phyloP scores from a whole-genome alignment of 306 rosid genomes.

The Dalbergia cochinchinensis region DNA sequence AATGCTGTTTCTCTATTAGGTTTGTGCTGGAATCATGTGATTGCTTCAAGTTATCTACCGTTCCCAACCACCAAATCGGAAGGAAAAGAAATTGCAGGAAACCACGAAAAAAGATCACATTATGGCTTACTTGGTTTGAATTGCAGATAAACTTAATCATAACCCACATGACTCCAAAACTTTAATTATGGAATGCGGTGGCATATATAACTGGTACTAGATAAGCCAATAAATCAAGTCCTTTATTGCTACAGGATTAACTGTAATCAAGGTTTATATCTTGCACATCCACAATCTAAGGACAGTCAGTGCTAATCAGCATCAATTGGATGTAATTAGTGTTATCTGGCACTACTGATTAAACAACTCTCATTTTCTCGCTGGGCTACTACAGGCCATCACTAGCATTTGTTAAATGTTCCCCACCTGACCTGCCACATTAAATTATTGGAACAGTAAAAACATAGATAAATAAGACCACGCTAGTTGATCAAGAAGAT shows the following conservation, averaged over 20 bases:
- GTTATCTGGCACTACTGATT: neutral
- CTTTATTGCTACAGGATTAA: conserved; percentile 36
- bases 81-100: conserved; percentile 5
- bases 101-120: conserved; percentile 13
- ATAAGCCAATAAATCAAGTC: conserved; percentile 26
- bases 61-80: conserved; percentile 75
- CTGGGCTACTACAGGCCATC: neutral
- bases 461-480: neutral
- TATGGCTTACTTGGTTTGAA: conserved; percentile 55
- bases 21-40: conserved; percentile 68
- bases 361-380: neutral
- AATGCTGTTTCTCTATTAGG: conserved; percentile 52
- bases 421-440: conserved; percentile 35
- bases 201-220: conserved; percentile 36
- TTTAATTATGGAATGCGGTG: conserved; percentile 63
- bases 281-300: conserved; percentile 23
- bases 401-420: conserved; percentile 4
- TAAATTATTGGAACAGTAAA: conserved; percentile 5
- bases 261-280: conserved; percentile 27
- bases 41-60: conserved; percentile 77
- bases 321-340: conserved; percentile 4
- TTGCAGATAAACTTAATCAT: conserved; percentile 72
- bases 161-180: conserved; percentile 85
- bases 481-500: neutral
- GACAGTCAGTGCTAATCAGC: neutral